phyloP scores from a whole-genome alignment of 805 yeast genomes.

The Saccharomycopsis olivae region DNA sequence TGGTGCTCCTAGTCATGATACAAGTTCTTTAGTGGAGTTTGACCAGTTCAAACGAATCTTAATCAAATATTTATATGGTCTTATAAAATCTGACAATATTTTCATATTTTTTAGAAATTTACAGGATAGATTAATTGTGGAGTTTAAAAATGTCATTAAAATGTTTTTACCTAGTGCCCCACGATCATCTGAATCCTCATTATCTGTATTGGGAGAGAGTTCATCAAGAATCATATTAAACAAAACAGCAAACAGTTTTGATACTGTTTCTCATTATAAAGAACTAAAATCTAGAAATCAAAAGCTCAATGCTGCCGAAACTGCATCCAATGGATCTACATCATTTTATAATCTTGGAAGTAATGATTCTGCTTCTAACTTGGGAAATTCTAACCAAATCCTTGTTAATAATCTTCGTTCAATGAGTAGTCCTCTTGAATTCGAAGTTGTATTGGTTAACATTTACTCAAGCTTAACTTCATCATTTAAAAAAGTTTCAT shows the following conservation, averaged over 20 bases:
- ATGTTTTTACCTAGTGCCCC: constrained; percentile 42
- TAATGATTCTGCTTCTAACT: constrained; percentile 13
- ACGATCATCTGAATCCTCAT: neutral
- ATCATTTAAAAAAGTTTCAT: constrained; percentile 59
- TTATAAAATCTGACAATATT: constrained; percentile 52
- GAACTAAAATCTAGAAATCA: neutral
- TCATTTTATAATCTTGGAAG: constrained; percentile 5
- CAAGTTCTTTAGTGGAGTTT: neutral
- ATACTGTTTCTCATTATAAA: constrained; percentile 3
- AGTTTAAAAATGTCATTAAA: constrained; percentile 64
- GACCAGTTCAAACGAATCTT: constrained; percentile 33
- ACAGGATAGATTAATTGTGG: constrained; percentile 58
- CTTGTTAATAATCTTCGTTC: constrained; percentile 43
- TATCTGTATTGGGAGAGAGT: neutral
- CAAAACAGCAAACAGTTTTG: constrained; percentile 8
- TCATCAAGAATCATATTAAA: neutral
- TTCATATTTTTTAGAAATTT: constrained; percentile 51
- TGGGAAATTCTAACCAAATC: constrained; percentile 20
- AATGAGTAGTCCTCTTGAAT: constrained; percentile 56
- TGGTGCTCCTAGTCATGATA: neutral
- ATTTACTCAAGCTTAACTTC: constrained; percentile 60
- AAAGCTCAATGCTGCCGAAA: neutral
- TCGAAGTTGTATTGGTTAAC: constrained; percentile 54
- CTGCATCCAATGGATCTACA: constrained; percentile 6
- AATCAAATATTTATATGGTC: constrained; percentile 38